Conservation (phyloP, 1,284 basidiomycete species). For the Fomitopsis betulina region DNA sequence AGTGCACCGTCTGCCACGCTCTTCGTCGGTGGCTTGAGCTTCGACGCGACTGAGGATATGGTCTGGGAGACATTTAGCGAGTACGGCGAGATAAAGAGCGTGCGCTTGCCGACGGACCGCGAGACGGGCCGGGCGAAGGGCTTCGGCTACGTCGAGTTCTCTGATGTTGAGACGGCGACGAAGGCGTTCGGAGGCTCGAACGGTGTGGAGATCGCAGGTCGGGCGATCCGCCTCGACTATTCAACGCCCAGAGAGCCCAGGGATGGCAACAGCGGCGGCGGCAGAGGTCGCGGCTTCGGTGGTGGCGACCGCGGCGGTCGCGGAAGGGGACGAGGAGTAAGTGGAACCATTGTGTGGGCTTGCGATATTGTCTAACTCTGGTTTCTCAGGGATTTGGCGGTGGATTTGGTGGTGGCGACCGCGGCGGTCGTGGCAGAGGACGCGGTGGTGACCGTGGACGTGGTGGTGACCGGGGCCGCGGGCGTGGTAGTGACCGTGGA, state of each 20-base stretch:
- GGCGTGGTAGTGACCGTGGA: slow-evolving; percentile 29
- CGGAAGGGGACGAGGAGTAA: slow-evolving; percentile 38
- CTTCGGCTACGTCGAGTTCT: slow-evolving; percentile 96
- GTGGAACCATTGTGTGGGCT: background rate
- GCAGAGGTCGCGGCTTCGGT: slow-evolving; percentile 38
- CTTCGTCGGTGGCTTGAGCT: slow-evolving; percentile 92
- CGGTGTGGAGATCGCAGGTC: slow-evolving; percentile 81
- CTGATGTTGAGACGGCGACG: slow-evolving; percentile 75
- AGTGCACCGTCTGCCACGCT: slow-evolving; percentile 76
- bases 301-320: slow-evolving; percentile 37
- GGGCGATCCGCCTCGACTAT: slow-evolving; percentile 83
- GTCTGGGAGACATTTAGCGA: slow-evolving; percentile 93
- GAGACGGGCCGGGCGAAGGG: slow-evolving; percentile 92
- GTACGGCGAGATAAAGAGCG: slow-evolving; percentile 84
- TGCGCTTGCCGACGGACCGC: slow-evolving; percentile 90
- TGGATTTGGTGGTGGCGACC: slow-evolving; percentile 36
- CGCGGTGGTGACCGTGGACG: slow-evolving; percentile 29
- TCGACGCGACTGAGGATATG: slow-evolving; percentile 75
- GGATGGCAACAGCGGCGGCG: slow-evolving; percentile 53
- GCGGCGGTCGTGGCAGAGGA: slow-evolving; percentile 8
- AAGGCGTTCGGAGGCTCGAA: slow-evolving; percentile 73
- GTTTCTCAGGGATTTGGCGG: slow-evolving; percentile 29
- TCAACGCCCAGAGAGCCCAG: slow-evolving; percentile 87
- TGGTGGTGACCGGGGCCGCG: slow-evolving; percentile 36
- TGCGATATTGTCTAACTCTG: background rate